Evolutionary conservation across 768 basidiomycete genomes (phyloP), one percentile per base, ranked within the genome.

Genomic region (Boletus subparvulus): DNA sequence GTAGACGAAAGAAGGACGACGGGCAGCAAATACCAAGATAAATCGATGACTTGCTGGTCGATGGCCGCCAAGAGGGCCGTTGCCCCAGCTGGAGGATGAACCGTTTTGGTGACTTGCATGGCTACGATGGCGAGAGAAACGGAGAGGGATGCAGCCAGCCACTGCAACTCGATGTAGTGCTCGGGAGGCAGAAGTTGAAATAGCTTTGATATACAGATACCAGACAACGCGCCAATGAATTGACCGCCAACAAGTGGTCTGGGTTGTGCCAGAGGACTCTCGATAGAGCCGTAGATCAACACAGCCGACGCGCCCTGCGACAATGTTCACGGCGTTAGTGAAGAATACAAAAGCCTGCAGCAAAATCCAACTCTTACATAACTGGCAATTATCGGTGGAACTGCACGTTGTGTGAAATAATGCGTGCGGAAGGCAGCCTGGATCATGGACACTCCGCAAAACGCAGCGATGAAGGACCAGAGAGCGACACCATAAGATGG

Each of bases 41-140:
- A 63, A n/a, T 67, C 59, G 17, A 78, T 65, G 17, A 80, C 66
- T 16, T 79, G 72, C 14, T 70, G 56, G 61, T 76, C 77, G 28
- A 79, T 65, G 3, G 78, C 74, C 19, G 81, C 77, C 11, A 83
- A 69, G 35, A 83, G 70, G 21, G 82, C 81, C 1, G 82, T 83
- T n/a, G 80, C 83, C 54, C 82, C 83, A 49, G 80, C 82, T 21
- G 83, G 83, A 3, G 83, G 83, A 62, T 83, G 83, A 10, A 75
- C 77, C 7, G 78, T 84, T 11, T 65, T 65, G 10, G 81, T 81
- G 48, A 83, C 69, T 59, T 82, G 80, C 83, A 84, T 83, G 24
- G 73, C 62, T 17, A 81, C 77, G 37, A 81, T 64, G 24, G 77
- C 52, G 16, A 70, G 60, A 2, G 78, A 77, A 50, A 76, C 77